Percentiles rank a stretch among this genome's conserved stretches.
Conservation (phyloP, 768 basidiomycete species). For the Russula emetica region DNA sequence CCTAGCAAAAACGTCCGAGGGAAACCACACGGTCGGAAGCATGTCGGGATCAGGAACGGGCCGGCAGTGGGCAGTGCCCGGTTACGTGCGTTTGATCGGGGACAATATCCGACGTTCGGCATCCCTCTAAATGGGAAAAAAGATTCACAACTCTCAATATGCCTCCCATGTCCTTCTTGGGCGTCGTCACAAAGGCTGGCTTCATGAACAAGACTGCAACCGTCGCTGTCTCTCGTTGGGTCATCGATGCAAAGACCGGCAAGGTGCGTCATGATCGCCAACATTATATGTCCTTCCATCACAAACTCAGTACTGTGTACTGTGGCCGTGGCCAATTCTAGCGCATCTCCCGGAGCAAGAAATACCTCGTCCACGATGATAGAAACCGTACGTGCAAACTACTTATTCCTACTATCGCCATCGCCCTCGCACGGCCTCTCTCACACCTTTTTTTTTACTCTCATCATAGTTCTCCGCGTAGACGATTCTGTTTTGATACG, state of each 20-base stretch:
- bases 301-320: conserved; percentile 15
- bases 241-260: conserved; percentile 67
- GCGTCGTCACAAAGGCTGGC: conserved; percentile 74
- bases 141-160: conserved; percentile 37
- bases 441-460: background rate
- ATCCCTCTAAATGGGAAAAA: too few species aligned
- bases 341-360: conserved; percentile 73
- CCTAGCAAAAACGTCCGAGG: background rate
- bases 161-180: conserved; percentile 75
- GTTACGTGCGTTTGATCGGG: conserved; percentile 18
- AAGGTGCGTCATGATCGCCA: conserved; percentile 49
- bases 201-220: conserved; percentile 83
- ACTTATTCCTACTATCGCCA: background rate
- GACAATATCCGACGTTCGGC: background rate
- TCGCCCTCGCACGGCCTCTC: conserved; percentile 15
- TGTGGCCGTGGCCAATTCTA: conserved; percentile 34
- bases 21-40: background rate
- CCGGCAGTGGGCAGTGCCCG: conserved; percentile 2
- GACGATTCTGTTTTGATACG: conserved; percentile 74
- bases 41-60: conserved; percentile 4
- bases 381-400: conserved; percentile 50
- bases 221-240: conserved; percentile 71
- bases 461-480: conserved; percentile 53
- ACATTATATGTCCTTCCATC: background rate
- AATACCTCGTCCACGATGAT: conserved; percentile 74